A percentile compares a stretch with the other conserved stretches of the same genome.
Evolutionary conservation across 768 basidiomycete genomes (phyloP).

Genomic region (Lactarius akahatsu): DNA sequence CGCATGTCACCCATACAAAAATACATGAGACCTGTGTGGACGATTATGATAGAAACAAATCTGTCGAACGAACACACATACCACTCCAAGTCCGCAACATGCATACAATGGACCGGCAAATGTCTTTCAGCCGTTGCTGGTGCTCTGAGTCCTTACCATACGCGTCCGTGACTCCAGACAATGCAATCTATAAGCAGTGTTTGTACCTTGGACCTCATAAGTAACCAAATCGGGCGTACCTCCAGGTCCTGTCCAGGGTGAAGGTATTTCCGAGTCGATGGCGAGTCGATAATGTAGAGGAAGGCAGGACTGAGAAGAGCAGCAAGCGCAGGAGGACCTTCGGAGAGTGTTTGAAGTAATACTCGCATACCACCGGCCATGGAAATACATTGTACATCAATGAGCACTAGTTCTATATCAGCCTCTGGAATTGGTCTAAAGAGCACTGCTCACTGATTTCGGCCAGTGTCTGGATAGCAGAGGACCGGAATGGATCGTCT

Average conservation of each 20-base stretch:
- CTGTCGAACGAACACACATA: slow-evolving; percentile 40
- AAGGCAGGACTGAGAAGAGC: slow-evolving; percentile 79
- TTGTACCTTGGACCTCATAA: slow-evolving; percentile 1
- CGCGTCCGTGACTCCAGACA: slow-evolving; percentile 89
- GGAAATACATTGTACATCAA: slow-evolving; percentile 81
- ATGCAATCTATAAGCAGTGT: slow-evolving; percentile 58
- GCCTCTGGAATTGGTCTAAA: slow-evolving; percentile 11
- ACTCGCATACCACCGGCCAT: slow-evolving; percentile 83
- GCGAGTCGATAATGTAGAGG: slow-evolving; percentile 80
- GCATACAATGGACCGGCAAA: slow-evolving; percentile 72
- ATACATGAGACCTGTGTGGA: slow-evolving; percentile 73
- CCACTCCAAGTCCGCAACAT: slow-evolving; percentile 95
- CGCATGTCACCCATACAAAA: slow-evolving; percentile 88
- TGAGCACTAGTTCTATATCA: slow-evolving; percentile 56
- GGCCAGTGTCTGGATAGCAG: slow-evolving; percentile 82
- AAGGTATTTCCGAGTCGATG: slow-evolving; percentile 74
- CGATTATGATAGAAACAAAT: background rate
- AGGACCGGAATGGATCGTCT: slow-evolving; percentile 83
- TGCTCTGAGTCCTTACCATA: slow-evolving; percentile 82
- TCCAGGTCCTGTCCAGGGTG: slow-evolving; percentile 86
- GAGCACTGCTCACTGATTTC: slow-evolving; percentile 65
- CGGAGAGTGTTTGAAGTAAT: slow-evolving; percentile 82
- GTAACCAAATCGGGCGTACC: slow-evolving; percentile 44
- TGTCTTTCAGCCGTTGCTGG: slow-evolving; percentile 74
- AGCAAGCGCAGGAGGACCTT: slow-evolving; percentile 81